phyloP scores from a whole-genome alignment of 768 basidiomycete species.

The Ramaria sp. region DNA sequence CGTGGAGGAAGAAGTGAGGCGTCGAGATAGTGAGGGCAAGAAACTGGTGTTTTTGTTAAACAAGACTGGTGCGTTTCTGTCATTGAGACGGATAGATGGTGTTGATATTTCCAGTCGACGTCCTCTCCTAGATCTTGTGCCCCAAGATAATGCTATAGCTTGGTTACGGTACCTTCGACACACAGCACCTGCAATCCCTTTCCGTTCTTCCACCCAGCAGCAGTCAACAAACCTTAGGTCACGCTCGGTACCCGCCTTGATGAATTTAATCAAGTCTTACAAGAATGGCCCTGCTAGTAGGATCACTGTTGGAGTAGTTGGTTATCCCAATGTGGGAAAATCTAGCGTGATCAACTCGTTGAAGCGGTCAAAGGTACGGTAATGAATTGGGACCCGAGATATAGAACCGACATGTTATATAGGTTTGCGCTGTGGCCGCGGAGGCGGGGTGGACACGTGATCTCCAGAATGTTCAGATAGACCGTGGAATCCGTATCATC shows the following conservation, averaged over 20 bases:
- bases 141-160: conserved; percentile 73
- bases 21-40: conserved; percentile 82
- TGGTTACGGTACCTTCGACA: conserved; percentile 93
- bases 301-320: conserved; percentile 84
- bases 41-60: conserved; percentile 91
- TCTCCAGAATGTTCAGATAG: conserved; percentile 82
- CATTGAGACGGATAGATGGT: not conserved
- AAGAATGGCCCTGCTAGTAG: conserved; percentile 47
- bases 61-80: conserved; percentile 68
- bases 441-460: conserved; percentile 92
- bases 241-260: conserved; percentile 61
- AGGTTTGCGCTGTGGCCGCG: conserved; percentile 91
- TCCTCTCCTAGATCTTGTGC: conserved; percentile 63
- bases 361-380: conserved; percentile 66
- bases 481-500: conserved; percentile 84
- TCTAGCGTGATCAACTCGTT: conserved; percentile 90
- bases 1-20: conserved; percentile 84
- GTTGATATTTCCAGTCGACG: not conserved
- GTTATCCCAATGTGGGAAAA: conserved; percentile 97
- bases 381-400: not conserved
- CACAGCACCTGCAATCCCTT: conserved; percentile 85
- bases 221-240: conserved; percentile 78
- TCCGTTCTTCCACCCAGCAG: conserved; percentile 69
- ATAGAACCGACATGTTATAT: not conserved
- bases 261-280: conserved; percentile 78